Evolutionary conservation across 2,329 filamentous ascomycete species (phyloP).

Genomic region (Cephalotrichum gorgonifer): DNA sequence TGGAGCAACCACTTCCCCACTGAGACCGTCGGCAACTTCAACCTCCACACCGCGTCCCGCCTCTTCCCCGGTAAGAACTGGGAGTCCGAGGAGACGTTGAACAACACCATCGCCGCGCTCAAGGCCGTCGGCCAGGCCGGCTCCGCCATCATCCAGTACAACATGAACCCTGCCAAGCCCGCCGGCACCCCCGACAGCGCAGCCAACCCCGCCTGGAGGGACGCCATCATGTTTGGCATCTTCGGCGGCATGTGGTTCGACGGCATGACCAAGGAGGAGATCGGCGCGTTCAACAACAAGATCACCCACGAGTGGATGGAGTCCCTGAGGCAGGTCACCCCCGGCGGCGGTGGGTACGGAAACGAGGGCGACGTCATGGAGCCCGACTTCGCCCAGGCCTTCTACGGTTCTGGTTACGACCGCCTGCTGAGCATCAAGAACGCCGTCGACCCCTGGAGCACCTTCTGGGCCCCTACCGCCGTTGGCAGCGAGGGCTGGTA

Average conservation of each 20-base stretch:
- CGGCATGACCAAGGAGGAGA: slow-evolving; percentile 10
- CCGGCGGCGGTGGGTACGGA: slow-evolving; percentile 28
- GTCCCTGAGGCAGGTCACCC: slow-evolving; percentile 22
- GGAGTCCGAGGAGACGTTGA: slow-evolving; percentile 19
- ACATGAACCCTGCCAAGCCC: slow-evolving; percentile 6
- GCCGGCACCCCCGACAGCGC: slow-evolving; percentile 11
- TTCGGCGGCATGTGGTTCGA: slow-evolving; percentile 11
- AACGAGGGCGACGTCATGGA: slow-evolving; percentile 29
- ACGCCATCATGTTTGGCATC: slow-evolving; percentile 11
- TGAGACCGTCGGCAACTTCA: slow-evolving; percentile 39
- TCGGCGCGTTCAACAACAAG: slow-evolving; percentile 13
- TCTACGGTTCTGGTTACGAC: slow-evolving; percentile 23
- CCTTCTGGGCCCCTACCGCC: slow-evolving; percentile 27
- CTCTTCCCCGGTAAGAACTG: slow-evolving; percentile 17
- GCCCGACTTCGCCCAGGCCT: slow-evolving; percentile 18
- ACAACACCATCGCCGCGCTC: slow-evolving; percentile 19
- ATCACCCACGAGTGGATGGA: slow-evolving; percentile 18
- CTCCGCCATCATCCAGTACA: slow-evolving; percentile 10
- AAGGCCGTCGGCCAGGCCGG: slow-evolving; percentile 2
- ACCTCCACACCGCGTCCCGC: slow-evolving; percentile 15
- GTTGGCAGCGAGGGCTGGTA: slow-evolving; percentile 23
- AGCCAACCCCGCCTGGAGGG: slow-evolving; percentile 18
- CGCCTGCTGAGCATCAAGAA: slow-evolving; percentile 20
- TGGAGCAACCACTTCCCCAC: slow-evolving; percentile 26
- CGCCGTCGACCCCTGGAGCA: slow-evolving; percentile 18